A percentile compares a stretch with the other conserved stretches of the same genome.
Evolutionary conservation across 2,329 filamentous ascomycete species (phyloP).

Genomic region (Penicillium verrucosum): DNA sequence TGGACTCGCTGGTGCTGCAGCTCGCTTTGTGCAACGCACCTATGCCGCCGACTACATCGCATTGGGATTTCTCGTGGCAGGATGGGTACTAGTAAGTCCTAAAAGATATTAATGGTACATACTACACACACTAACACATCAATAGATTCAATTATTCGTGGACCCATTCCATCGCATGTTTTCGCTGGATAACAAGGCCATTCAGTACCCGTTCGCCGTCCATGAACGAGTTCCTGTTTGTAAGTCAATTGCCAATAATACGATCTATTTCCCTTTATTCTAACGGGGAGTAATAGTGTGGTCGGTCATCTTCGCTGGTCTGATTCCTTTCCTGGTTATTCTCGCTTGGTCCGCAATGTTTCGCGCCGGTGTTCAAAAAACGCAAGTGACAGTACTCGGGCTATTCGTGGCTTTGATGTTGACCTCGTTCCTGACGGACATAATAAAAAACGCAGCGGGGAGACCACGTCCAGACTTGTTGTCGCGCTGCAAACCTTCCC

Average conservation of each 20-base stretch:
- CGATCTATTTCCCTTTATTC: not conserved
- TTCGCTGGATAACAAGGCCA: conserved; percentile 75
- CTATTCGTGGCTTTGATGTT: conserved; percentile 74
- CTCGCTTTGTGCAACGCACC: conserved; percentile 61
- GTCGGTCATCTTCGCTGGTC: conserved; percentile 76
- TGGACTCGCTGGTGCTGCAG: conserved; percentile 47
- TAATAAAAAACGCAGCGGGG: conserved; percentile 85
- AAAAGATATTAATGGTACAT: not conserved
- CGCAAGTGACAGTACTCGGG: conserved; percentile 80
- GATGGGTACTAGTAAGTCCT: conserved; percentile 48
- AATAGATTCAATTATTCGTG: conserved; percentile 63
- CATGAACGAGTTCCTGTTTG: conserved; percentile 77
- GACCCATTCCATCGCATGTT: conserved; percentile 95
- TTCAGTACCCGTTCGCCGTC: conserved; percentile 82
- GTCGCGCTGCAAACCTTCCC: conserved; percentile 73
- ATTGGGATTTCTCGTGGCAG: conserved; percentile 64
- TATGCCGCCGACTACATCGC: conserved; percentile 89
- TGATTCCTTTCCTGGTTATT: conserved; percentile 66
- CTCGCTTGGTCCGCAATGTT: conserved; percentile 61
- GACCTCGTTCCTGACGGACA: conserved; percentile 78
- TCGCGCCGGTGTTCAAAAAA: conserved; percentile 68
- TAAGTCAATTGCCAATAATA: conserved; percentile 40
- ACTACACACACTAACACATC: not conserved
- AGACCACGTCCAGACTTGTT: conserved; percentile 82
- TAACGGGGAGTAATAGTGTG: conserved; percentile 41